Evolutionary conservation across 108 stramenopile species (phyloP).

Genomic region (Pseudonitzschia delicatissima): DNA sequence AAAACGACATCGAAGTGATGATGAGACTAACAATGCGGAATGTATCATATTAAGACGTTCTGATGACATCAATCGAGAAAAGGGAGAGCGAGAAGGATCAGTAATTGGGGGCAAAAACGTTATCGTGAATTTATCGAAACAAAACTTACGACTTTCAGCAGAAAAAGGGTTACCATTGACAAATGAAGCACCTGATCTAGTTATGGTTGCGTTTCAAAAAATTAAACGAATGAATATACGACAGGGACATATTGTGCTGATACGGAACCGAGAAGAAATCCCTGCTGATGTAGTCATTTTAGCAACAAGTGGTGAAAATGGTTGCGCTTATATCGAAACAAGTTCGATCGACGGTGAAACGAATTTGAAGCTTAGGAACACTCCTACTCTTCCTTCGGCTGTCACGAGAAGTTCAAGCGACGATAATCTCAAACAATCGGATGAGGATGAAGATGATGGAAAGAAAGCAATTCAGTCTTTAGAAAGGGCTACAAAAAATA

Average conservation of each 20-base stretch:
- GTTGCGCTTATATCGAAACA: constrained; percentile 92
- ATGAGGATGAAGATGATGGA: constrained; percentile 22
- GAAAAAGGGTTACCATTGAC: neutral
- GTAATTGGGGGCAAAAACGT: constrained; percentile 19
- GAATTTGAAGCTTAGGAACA: constrained; percentile 83
- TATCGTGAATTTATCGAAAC: constrained; percentile 1
- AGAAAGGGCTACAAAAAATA: constrained; percentile 62
- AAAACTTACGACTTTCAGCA: neutral
- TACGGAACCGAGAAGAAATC: constrained; percentile 87
- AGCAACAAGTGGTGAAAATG: constrained; percentile 76
- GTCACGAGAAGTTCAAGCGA: neutral
- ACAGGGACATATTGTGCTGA: constrained; percentile 86
- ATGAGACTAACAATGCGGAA: constrained; percentile 67
- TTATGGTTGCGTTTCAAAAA: constrained; percentile 63
- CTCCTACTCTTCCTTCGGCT: neutral
- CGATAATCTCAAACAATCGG: constrained; percentile 20
- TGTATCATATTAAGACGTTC: constrained; percentile 42
- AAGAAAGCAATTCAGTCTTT: constrained; percentile 46
- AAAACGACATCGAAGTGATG: constrained; percentile 83
- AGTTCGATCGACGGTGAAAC: constrained; percentile 97
- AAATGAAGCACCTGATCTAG: neutral
- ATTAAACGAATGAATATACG: constrained; percentile 72
- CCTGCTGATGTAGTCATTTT: constrained; percentile 94
- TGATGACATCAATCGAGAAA: neutral
- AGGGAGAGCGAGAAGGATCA: constrained; percentile 35